A percentile compares a stretch with the other conserved stretches of the same genome.
Evolutionary conservation across 2,329 filamentous ascomycete genomes (phyloP).

Genomic region (Fusarium nanum): DNA sequence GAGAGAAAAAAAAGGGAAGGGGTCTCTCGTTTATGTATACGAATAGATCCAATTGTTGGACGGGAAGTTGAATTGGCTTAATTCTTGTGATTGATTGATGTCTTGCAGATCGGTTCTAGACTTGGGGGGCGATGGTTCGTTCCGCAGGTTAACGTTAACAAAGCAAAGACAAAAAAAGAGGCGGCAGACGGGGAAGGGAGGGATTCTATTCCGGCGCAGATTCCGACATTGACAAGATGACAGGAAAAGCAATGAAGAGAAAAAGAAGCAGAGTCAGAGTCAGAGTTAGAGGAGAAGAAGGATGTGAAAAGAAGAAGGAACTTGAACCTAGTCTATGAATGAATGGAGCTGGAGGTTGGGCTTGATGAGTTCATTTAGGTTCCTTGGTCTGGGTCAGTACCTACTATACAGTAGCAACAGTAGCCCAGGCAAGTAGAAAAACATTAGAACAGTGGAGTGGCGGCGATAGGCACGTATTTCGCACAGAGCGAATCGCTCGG

Average conservation of each 20-base stretch:
- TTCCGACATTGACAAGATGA: slow-evolving; percentile 15
- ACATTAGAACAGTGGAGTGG: not conserved
- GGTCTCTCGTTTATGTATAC: slow-evolving; percentile 15
- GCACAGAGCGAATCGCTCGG: not conserved
- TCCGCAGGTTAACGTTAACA: slow-evolving; percentile 2
- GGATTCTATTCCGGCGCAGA: slow-evolving; percentile 15
- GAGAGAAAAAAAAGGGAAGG: not conserved
- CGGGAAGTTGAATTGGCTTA: slow-evolving; percentile 22
- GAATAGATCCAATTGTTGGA: slow-evolving; percentile 8
- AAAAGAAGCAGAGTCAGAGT: not conserved
- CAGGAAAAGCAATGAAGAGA: not conserved
- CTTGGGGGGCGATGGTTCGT: slow-evolving; percentile 24
- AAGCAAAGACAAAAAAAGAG: slow-evolving; percentile 9
- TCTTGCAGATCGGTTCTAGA: slow-evolving; percentile 35
- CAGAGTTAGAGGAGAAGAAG: not conserved
- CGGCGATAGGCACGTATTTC: not conserved
- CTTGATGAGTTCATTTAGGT: slow-evolving; percentile 34
- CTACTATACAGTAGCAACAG: not conserved
- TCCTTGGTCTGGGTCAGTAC: not conserved
- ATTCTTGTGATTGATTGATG: slow-evolving; percentile 17
- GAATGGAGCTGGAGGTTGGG: slow-evolving; percentile 30
- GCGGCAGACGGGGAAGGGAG: slow-evolving; percentile 8
- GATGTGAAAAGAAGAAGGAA: slow-evolving; percentile 1
- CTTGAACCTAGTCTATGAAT: slow-evolving; percentile 7
- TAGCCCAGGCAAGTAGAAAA: not conserved